Evolutionary conservation across 495 filamentous ascomycete species (phyloP).

Genomic region (Hypomontagnella monticulosa): DNA sequence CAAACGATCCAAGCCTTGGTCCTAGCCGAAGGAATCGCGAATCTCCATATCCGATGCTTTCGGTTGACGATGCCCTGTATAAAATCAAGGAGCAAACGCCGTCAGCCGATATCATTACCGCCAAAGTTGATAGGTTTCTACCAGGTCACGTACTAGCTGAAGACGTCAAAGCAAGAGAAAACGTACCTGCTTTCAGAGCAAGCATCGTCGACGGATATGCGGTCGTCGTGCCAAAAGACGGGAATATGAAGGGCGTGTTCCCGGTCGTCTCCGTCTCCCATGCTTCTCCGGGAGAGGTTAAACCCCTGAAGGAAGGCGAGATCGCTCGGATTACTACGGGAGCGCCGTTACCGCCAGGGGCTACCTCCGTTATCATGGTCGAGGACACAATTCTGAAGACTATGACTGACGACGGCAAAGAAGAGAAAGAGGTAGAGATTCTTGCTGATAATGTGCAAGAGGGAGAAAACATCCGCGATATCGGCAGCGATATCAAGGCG

Average conservation of each 20-base stretch:
- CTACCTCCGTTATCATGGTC: slow-evolving; percentile 95
- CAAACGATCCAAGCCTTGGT: slow-evolving; percentile 84
- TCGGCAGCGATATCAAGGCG: slow-evolving; percentile 84
- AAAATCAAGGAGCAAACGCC: slow-evolving; percentile 77
- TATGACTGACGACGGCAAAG: slow-evolving; percentile 78
- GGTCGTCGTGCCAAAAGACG: slow-evolving; percentile 67
- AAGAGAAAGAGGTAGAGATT: slow-evolving; percentile 89
- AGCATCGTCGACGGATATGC: slow-evolving; percentile 99
- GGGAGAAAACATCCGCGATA: slow-evolving; percentile 89
- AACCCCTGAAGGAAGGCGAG: slow-evolving; percentile 72
- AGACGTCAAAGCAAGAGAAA: slow-evolving; percentile 80
- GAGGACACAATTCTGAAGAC: slow-evolving; percentile 85
- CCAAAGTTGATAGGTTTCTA: slow-evolving; percentile 67
- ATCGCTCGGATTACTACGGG: slow-evolving; percentile 94
- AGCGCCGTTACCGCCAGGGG: slow-evolving; percentile 86
- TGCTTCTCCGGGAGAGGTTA: slow-evolving; percentile 71
- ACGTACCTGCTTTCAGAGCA: slow-evolving; percentile 91
- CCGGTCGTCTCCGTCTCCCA: slow-evolving; percentile 90
- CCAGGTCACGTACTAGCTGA: slow-evolving; percentile 83
- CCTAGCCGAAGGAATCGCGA: slow-evolving; percentile 79
- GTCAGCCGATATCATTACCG: slow-evolving; percentile 60
- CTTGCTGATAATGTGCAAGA: slow-evolving; percentile 75
- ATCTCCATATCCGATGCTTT: slow-evolving; percentile 92
- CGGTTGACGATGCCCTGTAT: slow-evolving; percentile 81
- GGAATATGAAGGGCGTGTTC: slow-evolving; percentile 76